Evolutionary conservation across 805 yeast species (phyloP).

Genomic region (Saccharomycopsis oosterbeekiorum): DNA sequence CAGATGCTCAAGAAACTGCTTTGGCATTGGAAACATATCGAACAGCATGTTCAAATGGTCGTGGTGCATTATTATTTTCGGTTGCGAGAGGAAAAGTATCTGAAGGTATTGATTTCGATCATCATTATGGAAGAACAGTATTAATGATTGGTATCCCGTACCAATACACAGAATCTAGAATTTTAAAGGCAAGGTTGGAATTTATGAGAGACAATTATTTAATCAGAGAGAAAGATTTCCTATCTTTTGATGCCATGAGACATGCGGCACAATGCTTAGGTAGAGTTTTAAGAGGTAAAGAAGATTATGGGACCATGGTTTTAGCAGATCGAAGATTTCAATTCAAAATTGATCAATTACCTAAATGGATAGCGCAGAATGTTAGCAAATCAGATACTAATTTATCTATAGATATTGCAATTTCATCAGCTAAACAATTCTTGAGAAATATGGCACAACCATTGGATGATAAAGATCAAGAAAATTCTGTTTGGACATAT

Average conservation of each 20-base stretch:
- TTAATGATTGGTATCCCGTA: slow-evolving; percentile 98
- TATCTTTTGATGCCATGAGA: slow-evolving; percentile 98
- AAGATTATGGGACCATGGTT: slow-evolving; percentile 98
- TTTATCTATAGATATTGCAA: slow-evolving; percentile 93
- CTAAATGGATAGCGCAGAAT: slow-evolving; percentile 96
- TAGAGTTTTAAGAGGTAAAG: slow-evolving; percentile 93
- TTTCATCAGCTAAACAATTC: slow-evolving; percentile 88
- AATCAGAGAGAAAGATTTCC: slow-evolving; percentile 85
- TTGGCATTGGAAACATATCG: slow-evolving; percentile 91
- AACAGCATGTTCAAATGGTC: slow-evolving; percentile 92
- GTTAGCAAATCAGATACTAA: slow-evolving; percentile 85
- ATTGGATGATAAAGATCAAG: slow-evolving; percentile 76
- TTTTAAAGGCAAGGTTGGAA: slow-evolving; percentile 88
- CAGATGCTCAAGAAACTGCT: slow-evolving; percentile 97
- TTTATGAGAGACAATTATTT: slow-evolving; percentile 88
- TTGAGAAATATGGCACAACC: slow-evolving; percentile 93
- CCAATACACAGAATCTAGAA: slow-evolving; percentile 96
- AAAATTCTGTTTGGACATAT: slow-evolving; percentile 83
- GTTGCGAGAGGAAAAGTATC: slow-evolving; percentile 99
- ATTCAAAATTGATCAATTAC: slow-evolving; percentile 76
- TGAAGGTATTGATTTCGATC: slow-evolving; percentile 98
- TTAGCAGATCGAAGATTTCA: slow-evolving; percentile 90
- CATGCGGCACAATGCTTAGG: slow-evolving; percentile 99
- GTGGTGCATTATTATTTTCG: slow-evolving; percentile 92
- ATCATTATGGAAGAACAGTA: slow-evolving; percentile 95